Evolutionary conservation across 306 rosid genomes (phyloP), one percentile per base, ranked within the genome.

Genomic region (Begonia peltatifolia): DNA sequence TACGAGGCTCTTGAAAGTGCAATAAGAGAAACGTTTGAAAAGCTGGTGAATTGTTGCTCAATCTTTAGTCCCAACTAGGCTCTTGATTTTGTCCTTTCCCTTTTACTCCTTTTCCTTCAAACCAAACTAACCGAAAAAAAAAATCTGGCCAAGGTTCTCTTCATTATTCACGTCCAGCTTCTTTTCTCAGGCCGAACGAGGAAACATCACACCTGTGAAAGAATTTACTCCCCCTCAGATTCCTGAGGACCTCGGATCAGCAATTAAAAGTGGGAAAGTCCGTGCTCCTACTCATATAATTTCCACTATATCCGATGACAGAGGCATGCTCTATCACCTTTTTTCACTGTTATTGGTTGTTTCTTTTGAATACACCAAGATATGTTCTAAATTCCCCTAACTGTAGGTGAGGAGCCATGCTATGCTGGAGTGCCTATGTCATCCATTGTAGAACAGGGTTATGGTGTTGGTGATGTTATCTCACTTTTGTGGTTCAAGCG

Each of bases 221-320:
- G 99, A 92, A 68, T 58, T 83, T 56, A 81, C 60, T 53, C 99
- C 96, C 75, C 96, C 96, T 64, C 89, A 71, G 61, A 87, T 92
- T 65, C 99, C 99, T 9, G 99, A 92, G 68, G 99, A 92, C 68
- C 88, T 92, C 50, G 81, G 42, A 68, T 50, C 74, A n/a, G 94
- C 96, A 52, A 87, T 92, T 59, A 87, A 68, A 78, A 92, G 94
- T 12, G 96, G 99, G 63, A 92, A 92, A 84, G 99, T 92, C 60
- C 92, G 96, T 20, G 96, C 96, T 55, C 99, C 99, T 46, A 92
- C 99, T 61, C 99, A 92, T 55, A 79, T 92, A 62, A 81, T 92
- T 63, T 92, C 99, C 78, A 92, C 99, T 58, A 92, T 86, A 68
- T 86, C 94, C 56, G 99, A 92, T 70, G 99, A 92, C 57, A 92